Conservation (phyloP, 2,329 filamentous ascomycete genomes). For the Epichloe sp. region DNA sequence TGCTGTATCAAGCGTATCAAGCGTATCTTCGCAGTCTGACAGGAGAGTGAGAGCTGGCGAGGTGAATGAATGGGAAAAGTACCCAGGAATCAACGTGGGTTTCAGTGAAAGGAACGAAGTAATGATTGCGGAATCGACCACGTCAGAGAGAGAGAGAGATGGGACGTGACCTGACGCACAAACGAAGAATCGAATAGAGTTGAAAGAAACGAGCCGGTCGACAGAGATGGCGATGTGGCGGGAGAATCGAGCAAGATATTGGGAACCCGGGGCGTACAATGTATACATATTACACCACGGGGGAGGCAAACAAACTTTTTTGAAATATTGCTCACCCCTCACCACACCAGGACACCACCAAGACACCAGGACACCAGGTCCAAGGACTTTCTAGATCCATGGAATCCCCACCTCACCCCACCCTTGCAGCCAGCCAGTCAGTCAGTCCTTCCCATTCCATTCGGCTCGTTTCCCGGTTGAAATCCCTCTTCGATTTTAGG, state of each 20-base stretch:
- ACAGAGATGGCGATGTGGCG: background rate
- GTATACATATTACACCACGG: background rate
- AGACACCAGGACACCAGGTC: too few species aligned
- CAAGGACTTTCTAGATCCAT: background rate
- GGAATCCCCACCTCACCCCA: background rate
- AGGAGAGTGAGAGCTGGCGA: background rate
- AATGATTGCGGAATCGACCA: background rate
- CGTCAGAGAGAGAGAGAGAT: conserved; percentile 7
- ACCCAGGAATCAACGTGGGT: conserved; percentile 6
- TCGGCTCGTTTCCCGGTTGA: background rate
- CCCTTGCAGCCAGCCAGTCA: background rate
- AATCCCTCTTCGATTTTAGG: background rate
- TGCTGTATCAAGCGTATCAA: background rate
- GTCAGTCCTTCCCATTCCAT: background rate
- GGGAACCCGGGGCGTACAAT: too few species aligned
- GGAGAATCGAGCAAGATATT: background rate
- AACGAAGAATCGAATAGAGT: conserved; percentile 13
- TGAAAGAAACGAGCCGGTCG: conserved; percentile 5
- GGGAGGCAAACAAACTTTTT: background rate
- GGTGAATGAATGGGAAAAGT: background rate
- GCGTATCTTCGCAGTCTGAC: background rate
- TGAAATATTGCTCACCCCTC: background rate
- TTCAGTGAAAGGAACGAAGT: conserved; percentile 4
- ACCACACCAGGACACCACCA: too few species aligned
- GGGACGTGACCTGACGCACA: conserved; percentile 9